These are phyloP conservation scores for Trametes cingulata DNA, from an alignment of 768 basidiomycete genomes.

Conservation along the genomic window DNA sequence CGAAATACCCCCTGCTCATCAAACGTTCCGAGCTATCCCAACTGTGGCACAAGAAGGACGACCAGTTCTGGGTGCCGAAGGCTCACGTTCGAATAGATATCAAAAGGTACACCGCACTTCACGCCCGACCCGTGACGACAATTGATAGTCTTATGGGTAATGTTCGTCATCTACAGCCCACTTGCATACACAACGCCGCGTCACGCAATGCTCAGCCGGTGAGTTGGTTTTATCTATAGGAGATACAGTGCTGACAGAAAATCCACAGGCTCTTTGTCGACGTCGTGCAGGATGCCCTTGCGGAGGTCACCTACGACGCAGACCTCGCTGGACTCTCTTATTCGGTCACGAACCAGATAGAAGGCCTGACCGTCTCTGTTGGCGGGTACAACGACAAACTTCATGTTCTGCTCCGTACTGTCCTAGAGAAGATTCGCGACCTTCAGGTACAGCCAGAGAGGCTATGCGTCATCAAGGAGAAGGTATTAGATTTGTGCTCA, in stretches of 20 bases:
- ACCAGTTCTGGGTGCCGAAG: constrained; percentile 57
- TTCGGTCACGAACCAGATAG: constrained; percentile 31
- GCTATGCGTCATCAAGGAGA: constrained; percentile 47
- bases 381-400: constrained; percentile 58
- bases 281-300: constrained; percentile 47
- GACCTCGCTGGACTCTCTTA: constrained; percentile 51
- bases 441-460: constrained; percentile 42
- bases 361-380: constrained; percentile 42
- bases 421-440: constrained; percentile 42
- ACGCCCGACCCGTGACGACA: not conserved
- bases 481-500: constrained; percentile 32
- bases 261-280: constrained; percentile 24
- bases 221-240: not conserved
- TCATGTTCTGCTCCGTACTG: constrained; percentile 42
- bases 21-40: constrained; percentile 37
- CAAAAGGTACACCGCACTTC: constrained; percentile 33
- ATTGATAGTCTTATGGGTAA: too few relatives aligned
- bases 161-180: constrained; percentile 31
- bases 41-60: constrained; percentile 61
- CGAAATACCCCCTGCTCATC: constrained; percentile 39
- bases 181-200: constrained; percentile 34
- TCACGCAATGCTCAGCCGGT: constrained; percentile 32
- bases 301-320: constrained; percentile 54
- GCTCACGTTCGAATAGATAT: constrained; percentile 41
- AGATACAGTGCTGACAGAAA: not conserved